Evolutionary conservation across 495 filamentous ascomycete species (phyloP), one percentile per base, ranked within the genome.

Genomic region (Xylaria castorea): DNA sequence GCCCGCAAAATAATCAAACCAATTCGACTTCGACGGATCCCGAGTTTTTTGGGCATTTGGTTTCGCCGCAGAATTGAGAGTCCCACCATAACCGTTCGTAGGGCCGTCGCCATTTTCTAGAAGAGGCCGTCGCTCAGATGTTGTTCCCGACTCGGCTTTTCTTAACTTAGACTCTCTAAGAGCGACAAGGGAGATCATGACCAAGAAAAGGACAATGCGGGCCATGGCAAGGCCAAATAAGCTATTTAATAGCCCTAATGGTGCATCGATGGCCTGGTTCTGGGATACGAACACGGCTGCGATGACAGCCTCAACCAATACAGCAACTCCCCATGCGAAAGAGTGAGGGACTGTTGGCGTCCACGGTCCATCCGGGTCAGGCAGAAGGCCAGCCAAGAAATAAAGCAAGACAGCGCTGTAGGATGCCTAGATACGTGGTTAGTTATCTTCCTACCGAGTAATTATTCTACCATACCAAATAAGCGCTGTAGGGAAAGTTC

Each of bases 1-100:
- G 20, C 91, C 89, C 68, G 87, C 87, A 46, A 93, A 80, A 77
- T 95, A 95, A 78, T 95, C 93, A 91, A 91, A 94, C 93, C 93
- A 72, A 40, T 72, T 72, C 2, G 70, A 72, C 63, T 72, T 72
- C 0, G 70, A 72, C 20, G 70, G 70, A 22, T 72, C 70, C 5
- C 70, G 69, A 50, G 34, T 20, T n/a, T 81, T 81, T 73, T 82
- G 82, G 66, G 78, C 80, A 0, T 81, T 81, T 18, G 81, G 79
- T 66, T 84, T 85, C 30, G 68, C 74, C 20, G 74, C 73, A 66
- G 68, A 27, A 50, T 68, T 25, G 44, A 32, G 27, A 22, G 71
- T 64, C 27, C 61, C 66, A 0, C 70, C 67, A 46, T 70, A 73
- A 22, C 68, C 74, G 36, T 69, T 66, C 30, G 51, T 40, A 16